These are phyloP conservation scores for Glycyrrhiza uralensis DNA, from an alignment of 306 rosid species.

Conservation along the genomic window DNA sequence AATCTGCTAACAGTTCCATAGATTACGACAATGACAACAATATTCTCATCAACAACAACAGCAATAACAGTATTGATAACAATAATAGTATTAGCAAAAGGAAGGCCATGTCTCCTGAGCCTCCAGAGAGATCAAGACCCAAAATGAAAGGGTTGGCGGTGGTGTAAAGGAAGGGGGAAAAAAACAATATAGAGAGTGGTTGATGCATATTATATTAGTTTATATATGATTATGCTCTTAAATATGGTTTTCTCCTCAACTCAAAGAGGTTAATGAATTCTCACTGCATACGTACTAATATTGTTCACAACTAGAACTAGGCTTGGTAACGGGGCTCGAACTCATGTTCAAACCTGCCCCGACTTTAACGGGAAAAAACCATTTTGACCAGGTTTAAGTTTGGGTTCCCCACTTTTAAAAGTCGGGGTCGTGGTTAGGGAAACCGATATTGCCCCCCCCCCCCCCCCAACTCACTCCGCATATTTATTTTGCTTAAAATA, in stretches of 20 bases:
- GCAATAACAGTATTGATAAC: background rate
- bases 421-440: too few species aligned
- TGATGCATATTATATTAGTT: conserved; percentile 19
- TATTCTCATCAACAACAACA: conserved; percentile 10
- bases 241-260: conserved; percentile 7
- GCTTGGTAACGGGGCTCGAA: too few species aligned
- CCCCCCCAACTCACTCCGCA: too few species aligned
- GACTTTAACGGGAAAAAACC: too few species aligned
- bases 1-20: conserved; percentile 19
- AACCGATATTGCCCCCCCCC: too few species aligned
- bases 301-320: background rate
- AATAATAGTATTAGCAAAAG: conserved; percentile 41
- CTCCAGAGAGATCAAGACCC: conserved; percentile 63
- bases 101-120: conserved; percentile 55
- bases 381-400: too few species aligned
- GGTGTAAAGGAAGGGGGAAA: conserved; percentile 1
- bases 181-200: background rate
- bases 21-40: conserved; percentile 19
- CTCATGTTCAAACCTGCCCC: too few species aligned
- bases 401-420: too few species aligned
- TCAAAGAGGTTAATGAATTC: conserved; percentile 18
- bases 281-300: background rate
- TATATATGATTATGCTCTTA: conserved; percentile 21
- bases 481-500: too few species aligned
- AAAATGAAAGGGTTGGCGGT: conserved; percentile 51